Evolutionary conservation across 768 basidiomycete genomes (phyloP).

Genomic region (Leccinum uliginosum): DNA sequence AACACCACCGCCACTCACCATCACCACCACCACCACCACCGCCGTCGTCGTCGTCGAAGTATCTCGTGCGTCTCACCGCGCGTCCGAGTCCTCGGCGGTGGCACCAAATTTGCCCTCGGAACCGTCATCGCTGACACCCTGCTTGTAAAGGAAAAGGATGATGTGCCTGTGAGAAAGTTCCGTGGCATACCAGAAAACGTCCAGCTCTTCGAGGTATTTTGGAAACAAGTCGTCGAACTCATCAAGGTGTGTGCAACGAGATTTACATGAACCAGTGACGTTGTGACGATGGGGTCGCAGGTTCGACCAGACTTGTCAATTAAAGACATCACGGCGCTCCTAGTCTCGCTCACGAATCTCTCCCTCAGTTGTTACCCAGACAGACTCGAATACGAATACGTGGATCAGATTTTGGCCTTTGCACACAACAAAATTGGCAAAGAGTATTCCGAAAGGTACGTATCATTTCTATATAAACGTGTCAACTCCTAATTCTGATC

Average conservation of each 20-base stretch:
- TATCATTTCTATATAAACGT: neutral
- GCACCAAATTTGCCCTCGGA: too few species aligned
- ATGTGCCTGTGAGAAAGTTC: too few species aligned
- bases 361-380: conserved; percentile 98
- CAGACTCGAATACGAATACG: conserved; percentile 91
- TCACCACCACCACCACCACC: too few species aligned
- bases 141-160: too few species aligned
- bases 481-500: neutral
- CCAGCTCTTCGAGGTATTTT: conserved; percentile 98
- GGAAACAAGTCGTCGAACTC: conserved; percentile 93
- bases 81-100: too few species aligned
- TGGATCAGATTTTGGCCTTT: conserved; percentile 92
- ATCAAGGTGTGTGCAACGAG: conserved; percentile 67
- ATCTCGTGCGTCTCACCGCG: too few species aligned
- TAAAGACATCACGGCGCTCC: conserved; percentile 93
- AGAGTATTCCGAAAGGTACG: conserved; percentile 77
- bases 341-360: conserved; percentile 86
- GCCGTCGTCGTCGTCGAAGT: too few species aligned
- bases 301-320: conserved; percentile 96
- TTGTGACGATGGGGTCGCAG: conserved; percentile 36
- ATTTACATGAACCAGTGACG: neutral
- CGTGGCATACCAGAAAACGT: conserved; percentile 94
- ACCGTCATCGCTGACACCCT: too few species aligned
- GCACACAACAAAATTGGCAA: conserved; percentile 77
- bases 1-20: too few species aligned